Conservation (phyloP, 1,139 yeast species). For the Candida tropicalis region DNA sequence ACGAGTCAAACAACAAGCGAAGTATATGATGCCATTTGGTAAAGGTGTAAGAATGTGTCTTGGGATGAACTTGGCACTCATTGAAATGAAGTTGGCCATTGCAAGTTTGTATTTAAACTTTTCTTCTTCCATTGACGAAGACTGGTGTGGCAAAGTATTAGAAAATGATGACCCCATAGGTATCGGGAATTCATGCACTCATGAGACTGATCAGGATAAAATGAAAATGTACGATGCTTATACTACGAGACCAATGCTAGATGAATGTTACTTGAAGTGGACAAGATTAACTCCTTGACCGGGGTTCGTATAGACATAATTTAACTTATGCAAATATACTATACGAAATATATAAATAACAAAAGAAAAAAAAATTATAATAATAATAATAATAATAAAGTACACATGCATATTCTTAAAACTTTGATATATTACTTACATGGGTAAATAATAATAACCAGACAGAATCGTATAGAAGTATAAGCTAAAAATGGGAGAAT, state of each 20-base stretch:
- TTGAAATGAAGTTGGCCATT: constrained; percentile 63
- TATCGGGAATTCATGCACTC: constrained; percentile 26
- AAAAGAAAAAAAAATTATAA: background rate
- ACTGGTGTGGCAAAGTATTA: constrained; percentile 44
- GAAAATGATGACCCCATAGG: constrained; percentile 20
- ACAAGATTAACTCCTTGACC: constrained; percentile 15
- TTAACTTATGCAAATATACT: too few relatives aligned
- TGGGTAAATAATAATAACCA: too few relatives aligned
- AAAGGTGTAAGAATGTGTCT: constrained; percentile 77
- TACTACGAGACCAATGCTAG: constrained; percentile 52
- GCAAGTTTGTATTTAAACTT: constrained; percentile 58
- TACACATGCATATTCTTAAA: too few relatives aligned
- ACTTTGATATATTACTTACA: too few relatives aligned
- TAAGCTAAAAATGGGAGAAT: too few relatives aligned
- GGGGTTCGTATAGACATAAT: background rate
- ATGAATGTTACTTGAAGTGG: constrained; percentile 57
- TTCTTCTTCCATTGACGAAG: constrained; percentile 33
- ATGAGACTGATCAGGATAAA: constrained; percentile 42
- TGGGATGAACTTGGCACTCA: constrained; percentile 68
- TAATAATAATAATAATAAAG: too few relatives aligned
- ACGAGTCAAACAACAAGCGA: constrained; percentile 50
- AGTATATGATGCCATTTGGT: constrained; percentile 69
- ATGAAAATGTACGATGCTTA: constrained; percentile 57
- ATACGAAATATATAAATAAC: too few relatives aligned
- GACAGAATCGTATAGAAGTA: too few relatives aligned